These are phyloP conservation scores for Lecanicillium sp. DNA, from an alignment of 2,329 filamentous ascomycete genomes.

Conservation along the genomic window DNA sequence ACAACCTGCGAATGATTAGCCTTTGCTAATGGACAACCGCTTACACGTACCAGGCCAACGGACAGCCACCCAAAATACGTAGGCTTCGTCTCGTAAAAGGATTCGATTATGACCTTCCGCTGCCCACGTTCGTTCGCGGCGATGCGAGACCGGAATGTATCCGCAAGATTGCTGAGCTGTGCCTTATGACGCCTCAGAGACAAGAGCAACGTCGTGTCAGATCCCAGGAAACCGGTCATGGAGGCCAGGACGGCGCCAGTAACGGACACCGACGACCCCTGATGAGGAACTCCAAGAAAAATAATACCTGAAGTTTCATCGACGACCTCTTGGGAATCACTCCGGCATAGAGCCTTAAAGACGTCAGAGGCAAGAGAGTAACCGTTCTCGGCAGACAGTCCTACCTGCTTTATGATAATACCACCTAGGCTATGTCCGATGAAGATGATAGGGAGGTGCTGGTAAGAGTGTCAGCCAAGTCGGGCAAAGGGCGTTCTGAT, in stretches of 20 bases:
- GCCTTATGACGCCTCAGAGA: constrained; percentile 5
- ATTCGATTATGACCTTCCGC: constrained; percentile 5
- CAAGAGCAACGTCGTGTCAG: constrained; percentile 7
- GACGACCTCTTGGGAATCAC: constrained; percentile 4
- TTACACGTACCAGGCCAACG: constrained; percentile 9
- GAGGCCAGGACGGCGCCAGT: constrained; percentile 5
- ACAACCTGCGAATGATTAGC: constrained; percentile 8
- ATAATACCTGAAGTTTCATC: constrained; percentile 11
- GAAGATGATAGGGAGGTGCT: constrained; percentile 13
- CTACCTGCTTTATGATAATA: constrained; percentile 14
- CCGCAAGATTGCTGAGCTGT: constrained; percentile 6
- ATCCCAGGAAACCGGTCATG: constrained; percentile 10
- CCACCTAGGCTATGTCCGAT: constrained; percentile 15
- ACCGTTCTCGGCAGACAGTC: background rate
- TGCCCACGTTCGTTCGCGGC: background rate
- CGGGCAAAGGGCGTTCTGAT: background rate
- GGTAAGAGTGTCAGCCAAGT: background rate
- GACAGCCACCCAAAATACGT: constrained; percentile 10
- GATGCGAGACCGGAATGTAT: background rate
- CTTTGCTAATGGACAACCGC: background rate
- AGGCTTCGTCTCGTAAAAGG: constrained; percentile 13
- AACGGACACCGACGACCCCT: constrained; percentile 8
- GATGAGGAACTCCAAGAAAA: constrained; percentile 13
- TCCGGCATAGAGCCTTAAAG: constrained; percentile 5
- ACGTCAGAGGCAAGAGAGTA: background rate